phyloP scores from a whole-genome alignment of 768 basidiomycete genomes.

The Russula virescens region DNA sequence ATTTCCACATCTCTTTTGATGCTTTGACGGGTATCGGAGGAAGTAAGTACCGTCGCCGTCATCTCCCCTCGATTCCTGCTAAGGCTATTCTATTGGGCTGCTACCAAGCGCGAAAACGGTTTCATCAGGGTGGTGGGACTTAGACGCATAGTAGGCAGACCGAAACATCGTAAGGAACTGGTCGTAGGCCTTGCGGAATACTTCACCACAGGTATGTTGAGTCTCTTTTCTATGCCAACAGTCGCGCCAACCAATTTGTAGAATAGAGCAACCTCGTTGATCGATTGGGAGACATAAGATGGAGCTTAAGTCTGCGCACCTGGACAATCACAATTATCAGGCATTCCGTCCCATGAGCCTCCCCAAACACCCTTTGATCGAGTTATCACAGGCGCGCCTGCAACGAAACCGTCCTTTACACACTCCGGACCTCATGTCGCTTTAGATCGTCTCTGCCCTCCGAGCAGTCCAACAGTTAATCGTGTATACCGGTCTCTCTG shows the following conservation, averaged over 20 bases:
- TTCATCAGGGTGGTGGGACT: slow-evolving; percentile 62
- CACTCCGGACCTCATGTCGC: neutral
- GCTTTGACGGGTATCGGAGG: neutral
- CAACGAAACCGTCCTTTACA: neutral
- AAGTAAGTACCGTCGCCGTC: neutral
- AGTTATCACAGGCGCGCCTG: slow-evolving; percentile 21
- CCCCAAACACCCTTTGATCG: slow-evolving; percentile 1
- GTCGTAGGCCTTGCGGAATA: slow-evolving; percentile 58
- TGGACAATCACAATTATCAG: neutral
- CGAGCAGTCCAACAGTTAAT: slow-evolving; percentile 23
- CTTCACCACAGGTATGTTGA: slow-evolving; percentile 38
- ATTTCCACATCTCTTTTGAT: slow-evolving; percentile 24
- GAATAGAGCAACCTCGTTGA: slow-evolving; percentile 19
- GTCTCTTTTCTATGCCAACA: too few species aligned
- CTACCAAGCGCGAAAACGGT: slow-evolving; percentile 54
- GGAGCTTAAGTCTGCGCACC: slow-evolving; percentile 9
- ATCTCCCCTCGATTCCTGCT: neutral
- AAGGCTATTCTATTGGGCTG: slow-evolving; percentile 48
- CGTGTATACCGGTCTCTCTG: slow-evolving; percentile 23
- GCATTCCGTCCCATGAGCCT: neutral
- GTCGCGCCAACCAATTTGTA: neutral
- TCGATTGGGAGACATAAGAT: slow-evolving; percentile 14
- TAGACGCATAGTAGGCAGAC: slow-evolving; percentile 47
- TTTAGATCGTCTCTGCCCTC: slow-evolving; percentile 25
- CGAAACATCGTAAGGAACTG: slow-evolving; percentile 67